Evolutionary conservation across 495 filamentous ascomycete genomes (phyloP).

Genomic region (Podospora appendiculata): DNA sequence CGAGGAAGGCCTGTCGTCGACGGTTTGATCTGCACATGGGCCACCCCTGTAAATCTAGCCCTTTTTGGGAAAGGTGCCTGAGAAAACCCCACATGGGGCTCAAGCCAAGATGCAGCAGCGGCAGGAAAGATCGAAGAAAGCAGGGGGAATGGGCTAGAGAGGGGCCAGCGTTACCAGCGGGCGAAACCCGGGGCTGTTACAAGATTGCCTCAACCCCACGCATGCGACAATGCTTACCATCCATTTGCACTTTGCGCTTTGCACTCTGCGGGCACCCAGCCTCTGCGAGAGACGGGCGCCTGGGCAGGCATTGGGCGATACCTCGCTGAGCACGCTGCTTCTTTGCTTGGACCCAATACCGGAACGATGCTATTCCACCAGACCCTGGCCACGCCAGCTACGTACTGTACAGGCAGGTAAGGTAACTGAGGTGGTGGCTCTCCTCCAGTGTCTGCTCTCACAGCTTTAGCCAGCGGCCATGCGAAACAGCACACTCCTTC

Average conservation of each 20-base stretch:
- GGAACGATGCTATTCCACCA: slow-evolving; percentile 17
- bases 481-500: not conserved
- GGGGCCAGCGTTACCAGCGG: slow-evolving; percentile 1
- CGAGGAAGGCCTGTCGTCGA: not conserved
- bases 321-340: not conserved
- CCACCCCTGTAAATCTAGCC: not conserved
- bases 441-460: not conserved
- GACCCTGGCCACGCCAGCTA: slow-evolving; percentile 2
- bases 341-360: slow-evolving; percentile 7
- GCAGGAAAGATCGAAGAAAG: slow-evolving; percentile 1
- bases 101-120: slow-evolving; percentile 4
- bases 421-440: not conserved
- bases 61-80: slow-evolving; percentile 3
- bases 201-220: slow-evolving; percentile 21
- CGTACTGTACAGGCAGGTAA: not conserved
- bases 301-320: too few relatives aligned
- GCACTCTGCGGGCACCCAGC: not conserved
- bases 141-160: not conserved
- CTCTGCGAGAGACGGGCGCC: too few relatives aligned
- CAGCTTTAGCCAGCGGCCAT: not conserved
- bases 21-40: slow-evolving; percentile 3
- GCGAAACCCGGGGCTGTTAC: slow-evolving; percentile 22
- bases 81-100: slow-evolving; percentile 2
- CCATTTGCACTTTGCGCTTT: not conserved
- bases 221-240: slow-evolving; percentile 18